Percentiles rank a stretch among this genome's conserved stretches.
Evolutionary conservation across 2,329 filamentous ascomycete species (phyloP).

Genomic region (Microthyrium microscopicum): DNA sequence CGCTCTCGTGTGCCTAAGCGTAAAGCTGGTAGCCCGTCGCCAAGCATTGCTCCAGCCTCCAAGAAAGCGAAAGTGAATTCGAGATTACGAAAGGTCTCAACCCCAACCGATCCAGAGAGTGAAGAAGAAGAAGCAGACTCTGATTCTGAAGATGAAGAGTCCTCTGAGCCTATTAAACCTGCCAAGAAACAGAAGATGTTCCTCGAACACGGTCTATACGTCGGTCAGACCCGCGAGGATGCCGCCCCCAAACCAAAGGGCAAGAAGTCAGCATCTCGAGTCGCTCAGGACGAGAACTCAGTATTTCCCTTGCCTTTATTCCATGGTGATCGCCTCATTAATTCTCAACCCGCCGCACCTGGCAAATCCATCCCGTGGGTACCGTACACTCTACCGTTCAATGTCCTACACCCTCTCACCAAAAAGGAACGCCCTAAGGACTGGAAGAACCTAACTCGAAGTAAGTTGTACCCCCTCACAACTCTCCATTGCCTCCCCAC

Average conservation of each 20-base stretch:
- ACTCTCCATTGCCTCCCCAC: no score
- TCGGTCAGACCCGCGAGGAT: conserved; percentile 42
- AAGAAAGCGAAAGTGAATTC: neutral
- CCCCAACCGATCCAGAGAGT: no score
- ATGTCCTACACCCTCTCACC: conserved; percentile 75
- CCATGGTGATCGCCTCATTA: conserved; percentile 52
- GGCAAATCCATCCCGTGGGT: no score
- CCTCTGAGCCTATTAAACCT: conserved; percentile 1
- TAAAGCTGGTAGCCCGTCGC: neutral
- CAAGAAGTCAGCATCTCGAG: conserved; percentile 1
- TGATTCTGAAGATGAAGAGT: no score
- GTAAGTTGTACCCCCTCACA: conserved; percentile 33
- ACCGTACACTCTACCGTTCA: conserved; percentile 67
- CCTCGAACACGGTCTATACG: conserved; percentile 68
- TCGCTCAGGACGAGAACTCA: conserved; percentile 5
- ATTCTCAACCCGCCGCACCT: conserved; percentile 20
- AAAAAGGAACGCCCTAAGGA: conserved; percentile 82
- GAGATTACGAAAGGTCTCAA: no score
- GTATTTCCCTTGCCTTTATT: conserved; percentile 48
- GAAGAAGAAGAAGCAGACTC: no score
- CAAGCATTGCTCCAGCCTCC: neutral
- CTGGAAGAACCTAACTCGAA: conserved; percentile 83
- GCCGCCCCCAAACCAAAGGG: conserved; percentile 1
- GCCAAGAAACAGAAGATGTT: conserved; percentile 45
- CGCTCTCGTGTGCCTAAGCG: neutral